These are phyloP conservation scores for Hirschfeldia incana DNA, from an alignment of 345 rosid genomes.

Conservation along the genomic window DNA sequence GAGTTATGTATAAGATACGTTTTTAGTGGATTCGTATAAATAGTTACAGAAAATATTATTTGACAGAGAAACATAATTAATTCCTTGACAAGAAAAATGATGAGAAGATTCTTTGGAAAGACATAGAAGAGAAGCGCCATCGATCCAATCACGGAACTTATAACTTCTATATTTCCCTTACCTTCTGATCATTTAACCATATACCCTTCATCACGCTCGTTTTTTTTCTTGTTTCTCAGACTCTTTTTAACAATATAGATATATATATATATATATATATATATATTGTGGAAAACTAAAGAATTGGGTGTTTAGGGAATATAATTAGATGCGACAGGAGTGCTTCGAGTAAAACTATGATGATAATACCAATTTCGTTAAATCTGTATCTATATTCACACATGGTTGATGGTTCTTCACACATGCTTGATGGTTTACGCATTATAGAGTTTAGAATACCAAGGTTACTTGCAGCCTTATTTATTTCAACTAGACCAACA, in stretches of 20 bases:
- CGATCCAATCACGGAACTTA: conserved; percentile 25
- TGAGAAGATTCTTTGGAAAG: conserved; percentile 22
- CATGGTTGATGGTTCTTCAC: not conserved
- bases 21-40: conserved; percentile 11
- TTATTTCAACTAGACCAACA: conserved; percentile 12
- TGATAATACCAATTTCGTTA: conserved; percentile 14
- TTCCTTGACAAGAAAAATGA: not conserved
- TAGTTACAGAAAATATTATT: not conserved
- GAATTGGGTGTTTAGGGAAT: not conserved
- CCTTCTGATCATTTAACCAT: not conserved
- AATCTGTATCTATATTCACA: conserved; percentile 1
- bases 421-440: not conserved
- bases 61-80: not conserved
- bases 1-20: not conserved
- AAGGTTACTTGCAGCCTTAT: not conserved
- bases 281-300: not conserved
- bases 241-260: not conserved
- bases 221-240: not conserved
- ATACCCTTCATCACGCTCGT: not conserved
- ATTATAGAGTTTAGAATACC: not conserved
- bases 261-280: not conserved
- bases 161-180: not conserved
- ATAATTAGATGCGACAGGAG: not conserved
- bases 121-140: conserved; percentile 17
- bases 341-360: not conserved